Conservation (phyloP, 2,329 filamentous ascomycete species). For the Scedosporium minutisporum region DNA sequence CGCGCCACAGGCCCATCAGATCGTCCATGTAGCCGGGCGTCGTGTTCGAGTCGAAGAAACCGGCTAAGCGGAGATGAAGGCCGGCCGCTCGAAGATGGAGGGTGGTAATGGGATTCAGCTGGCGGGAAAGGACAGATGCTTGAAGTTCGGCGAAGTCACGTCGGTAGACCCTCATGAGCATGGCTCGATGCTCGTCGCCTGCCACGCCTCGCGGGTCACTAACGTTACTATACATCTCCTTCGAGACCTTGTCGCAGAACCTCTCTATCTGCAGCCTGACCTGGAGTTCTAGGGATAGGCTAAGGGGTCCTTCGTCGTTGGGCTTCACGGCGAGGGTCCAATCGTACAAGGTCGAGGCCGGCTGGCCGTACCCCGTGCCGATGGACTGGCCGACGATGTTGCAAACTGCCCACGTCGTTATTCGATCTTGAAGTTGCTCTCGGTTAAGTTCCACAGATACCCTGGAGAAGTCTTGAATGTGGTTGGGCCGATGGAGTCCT, state of each 20-base stretch:
- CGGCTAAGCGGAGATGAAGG: slow-evolving; percentile 66
- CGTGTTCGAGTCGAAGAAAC: slow-evolving; percentile 70
- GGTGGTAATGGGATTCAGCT: slow-evolving; percentile 47
- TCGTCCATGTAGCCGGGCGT: slow-evolving; percentile 65
- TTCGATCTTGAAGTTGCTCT: slow-evolving; percentile 68
- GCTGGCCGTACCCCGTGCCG: slow-evolving; percentile 76
- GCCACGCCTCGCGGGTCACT: slow-evolving; percentile 62
- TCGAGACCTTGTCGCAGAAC: slow-evolving; percentile 68
- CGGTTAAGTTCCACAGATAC: slow-evolving; percentile 66
- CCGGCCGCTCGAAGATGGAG: slow-evolving; percentile 64
- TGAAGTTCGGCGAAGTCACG: slow-evolving; percentile 56
- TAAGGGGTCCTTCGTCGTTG: slow-evolving; percentile 49
- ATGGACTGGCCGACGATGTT: slow-evolving; percentile 76
- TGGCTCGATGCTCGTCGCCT: slow-evolving; percentile 56
- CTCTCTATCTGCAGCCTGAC: slow-evolving; percentile 62
- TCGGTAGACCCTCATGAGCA: slow-evolving; percentile 57
- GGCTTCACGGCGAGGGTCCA: slow-evolving; percentile 58
- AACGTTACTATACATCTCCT: slow-evolving; percentile 70
- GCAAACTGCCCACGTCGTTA: slow-evolving; percentile 75
- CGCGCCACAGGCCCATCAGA: slow-evolving; percentile 65
- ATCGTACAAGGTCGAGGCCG: slow-evolving; percentile 67
- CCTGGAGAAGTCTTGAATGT: slow-evolving; percentile 74
- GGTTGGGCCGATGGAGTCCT: slow-evolving; percentile 68
- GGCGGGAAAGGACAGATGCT: slow-evolving; percentile 48
- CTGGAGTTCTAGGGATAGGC: slow-evolving; percentile 52